Evolutionary conservation across 257 asterid species (phyloP).

Genomic region (Solanum appendiculatum): DNA sequence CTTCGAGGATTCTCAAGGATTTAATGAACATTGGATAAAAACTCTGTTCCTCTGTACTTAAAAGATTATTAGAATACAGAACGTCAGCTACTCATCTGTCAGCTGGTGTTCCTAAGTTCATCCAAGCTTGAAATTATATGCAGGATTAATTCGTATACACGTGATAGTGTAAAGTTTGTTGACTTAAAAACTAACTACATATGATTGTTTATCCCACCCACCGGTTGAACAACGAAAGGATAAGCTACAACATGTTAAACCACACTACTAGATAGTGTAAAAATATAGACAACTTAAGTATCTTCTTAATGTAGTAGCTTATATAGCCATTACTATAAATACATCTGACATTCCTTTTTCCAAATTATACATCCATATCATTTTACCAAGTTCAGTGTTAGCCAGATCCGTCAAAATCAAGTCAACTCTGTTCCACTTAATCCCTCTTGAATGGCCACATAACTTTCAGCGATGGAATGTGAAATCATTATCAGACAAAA

Average conservation of each 20-base stretch:
- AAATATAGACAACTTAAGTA: not conserved
- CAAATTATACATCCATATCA: not conserved
- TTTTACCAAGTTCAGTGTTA: not conserved
- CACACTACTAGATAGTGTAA: not conserved
- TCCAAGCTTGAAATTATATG: not conserved
- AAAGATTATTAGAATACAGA: not conserved
- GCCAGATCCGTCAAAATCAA: not conserved
- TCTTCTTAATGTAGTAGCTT: not conserved
- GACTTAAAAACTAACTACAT: not conserved
- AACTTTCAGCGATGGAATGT: not conserved
- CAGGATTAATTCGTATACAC: not conserved
- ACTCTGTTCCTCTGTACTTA: not conserved
- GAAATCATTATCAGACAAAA: not conserved
- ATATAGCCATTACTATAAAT: not conserved
- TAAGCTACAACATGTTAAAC: not conserved
- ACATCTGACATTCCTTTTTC: not conserved
- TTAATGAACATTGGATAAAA: not conserved
- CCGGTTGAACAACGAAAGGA: not conserved
- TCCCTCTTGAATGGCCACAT: not conserved
- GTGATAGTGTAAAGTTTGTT: not conserved
- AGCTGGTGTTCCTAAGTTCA: not conserved
- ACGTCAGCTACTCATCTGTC: not conserved
- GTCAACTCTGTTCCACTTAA: not conserved
- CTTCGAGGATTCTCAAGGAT: not conserved
- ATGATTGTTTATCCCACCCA: not conserved